Base-by-base conservation (phyloP, 2,329 filamentous ascomycete genomes). In the Phoma sp. region DNA sequence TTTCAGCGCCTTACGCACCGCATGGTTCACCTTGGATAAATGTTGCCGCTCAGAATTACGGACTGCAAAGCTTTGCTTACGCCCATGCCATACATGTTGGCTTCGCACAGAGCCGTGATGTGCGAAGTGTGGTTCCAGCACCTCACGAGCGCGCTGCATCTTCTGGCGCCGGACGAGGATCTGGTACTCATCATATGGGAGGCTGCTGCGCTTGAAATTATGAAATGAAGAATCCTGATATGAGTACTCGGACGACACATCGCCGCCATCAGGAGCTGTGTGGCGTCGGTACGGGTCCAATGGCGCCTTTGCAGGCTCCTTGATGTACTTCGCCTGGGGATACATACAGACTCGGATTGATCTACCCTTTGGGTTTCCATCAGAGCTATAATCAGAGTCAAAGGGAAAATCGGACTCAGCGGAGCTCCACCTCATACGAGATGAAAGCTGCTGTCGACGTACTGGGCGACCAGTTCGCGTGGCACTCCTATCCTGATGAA, bases 131-230 rank as follows among this genome's bases (percentile, higher is more conserved):
- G 20, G 11, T 11, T 43, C 33, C 14, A 53, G 20, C 15, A 34
- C 33, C 4, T 53, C 38, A 28, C 43, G 43, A 10, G 45, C 45
- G 17, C 33, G 32, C 28, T 38, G n/a, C 45, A 48, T 53, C 9
- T 30, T 30, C 17, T 53, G 51, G 5, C 51, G 39, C 15, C 43
- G 43, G 7, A 32, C 37, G 17, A 53, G 38, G 4, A n/a, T 21
- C 17, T 28, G 38, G 11, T 47, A 48, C 14, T 53, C 51, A 11
- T 47, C 43, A 20, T 23, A 30, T 17, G 43, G 51, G 5, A 53
- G 43, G 18, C 32, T 25, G 14, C 23, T 21, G 20, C 30, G 32
- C 15, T 36, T 53, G 23, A 23, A 38, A 7, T 18, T 11, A 1
- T 11, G 20, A 15, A 33, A 38, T 9, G 43, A 42, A 14, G 30